These are phyloP conservation scores for Tephrocybe sp. DNA, from an alignment of 768 basidiomycete genomes.

Conservation along the genomic window DNA sequence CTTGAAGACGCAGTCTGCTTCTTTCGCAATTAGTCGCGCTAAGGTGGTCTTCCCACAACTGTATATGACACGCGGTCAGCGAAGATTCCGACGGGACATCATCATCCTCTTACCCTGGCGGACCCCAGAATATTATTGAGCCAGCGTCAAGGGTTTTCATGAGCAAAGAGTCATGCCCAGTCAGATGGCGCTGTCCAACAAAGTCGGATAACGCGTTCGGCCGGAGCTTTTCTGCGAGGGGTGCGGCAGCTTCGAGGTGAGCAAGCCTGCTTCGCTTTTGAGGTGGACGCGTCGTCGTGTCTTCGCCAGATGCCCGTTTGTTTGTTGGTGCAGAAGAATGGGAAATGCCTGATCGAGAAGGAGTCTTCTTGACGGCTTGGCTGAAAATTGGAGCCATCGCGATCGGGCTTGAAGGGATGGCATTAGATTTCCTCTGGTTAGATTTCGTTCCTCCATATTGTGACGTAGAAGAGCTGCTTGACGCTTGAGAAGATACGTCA, in stretches of 20 bases:
- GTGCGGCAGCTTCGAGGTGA: slow-evolving; percentile 33
- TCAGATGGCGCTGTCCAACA: slow-evolving; percentile 70
- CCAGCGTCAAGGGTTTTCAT: slow-evolving; percentile 54
- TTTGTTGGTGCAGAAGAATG: slow-evolving; percentile 1
- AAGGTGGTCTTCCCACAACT: slow-evolving; percentile 79
- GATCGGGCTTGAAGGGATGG: slow-evolving; percentile 24
- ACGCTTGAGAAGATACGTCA: slow-evolving; percentile 12
- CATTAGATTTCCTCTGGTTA: slow-evolving; percentile 16
- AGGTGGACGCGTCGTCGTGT: slow-evolving; percentile 9
- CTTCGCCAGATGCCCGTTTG: slow-evolving; percentile 19
- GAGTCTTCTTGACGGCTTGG: slow-evolving; percentile 18
- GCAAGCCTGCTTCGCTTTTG: slow-evolving; percentile 21
- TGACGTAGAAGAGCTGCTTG: slow-evolving; percentile 9
- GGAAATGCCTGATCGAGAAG: slow-evolving; percentile 10
- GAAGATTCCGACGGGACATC: not conserved
- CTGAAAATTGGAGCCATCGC: slow-evolving; percentile 48
- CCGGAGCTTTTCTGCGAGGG: slow-evolving; percentile 73
- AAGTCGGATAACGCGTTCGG: slow-evolving; percentile 65
- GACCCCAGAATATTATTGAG: slow-evolving; percentile 74
- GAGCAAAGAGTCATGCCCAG: slow-evolving; percentile 56
- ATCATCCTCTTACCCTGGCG: slow-evolving; percentile 52
- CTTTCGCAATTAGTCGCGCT: slow-evolving; percentile 66
- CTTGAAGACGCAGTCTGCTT: slow-evolving; percentile 61
- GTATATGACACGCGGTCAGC: not conserved
- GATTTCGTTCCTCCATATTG: slow-evolving; percentile 11